Conservation (phyloP, 495 filamentous ascomycete species). For the Penicillium mononematosum region DNA sequence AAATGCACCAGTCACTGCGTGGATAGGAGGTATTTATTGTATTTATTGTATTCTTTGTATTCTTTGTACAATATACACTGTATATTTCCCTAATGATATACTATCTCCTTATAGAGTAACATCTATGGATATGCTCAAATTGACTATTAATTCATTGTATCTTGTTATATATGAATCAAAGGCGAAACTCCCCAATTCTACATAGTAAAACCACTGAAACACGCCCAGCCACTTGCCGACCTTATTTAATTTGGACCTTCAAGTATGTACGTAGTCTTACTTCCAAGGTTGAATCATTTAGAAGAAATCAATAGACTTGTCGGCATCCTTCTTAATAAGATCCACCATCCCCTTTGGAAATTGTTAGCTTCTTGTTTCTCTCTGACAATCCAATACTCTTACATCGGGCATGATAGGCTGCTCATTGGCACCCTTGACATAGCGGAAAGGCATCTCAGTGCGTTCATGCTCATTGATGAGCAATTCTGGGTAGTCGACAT, state of each 20-base stretch:
- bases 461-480: conserved; percentile 87
- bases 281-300: conserved; percentile 44
- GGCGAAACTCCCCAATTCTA: not conserved
- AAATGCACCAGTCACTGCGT: too few relatives aligned
- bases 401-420: conserved; percentile 89
- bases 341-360: conserved; percentile 90
- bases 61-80: not conserved
- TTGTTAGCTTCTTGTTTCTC: not conserved
- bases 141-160: not conserved
- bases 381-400: conserved; percentile 24
- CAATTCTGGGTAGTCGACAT: conserved; percentile 84
- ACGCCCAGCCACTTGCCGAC: conserved; percentile 1
- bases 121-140: too few relatives aligned
- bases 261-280: not conserved
- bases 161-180: not conserved
- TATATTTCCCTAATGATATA: not conserved
- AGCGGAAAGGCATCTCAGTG: conserved; percentile 96
- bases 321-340: conserved; percentile 88
- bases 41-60: not conserved
- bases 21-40: not conserved
- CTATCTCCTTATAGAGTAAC: too few relatives aligned
- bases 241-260: not conserved
- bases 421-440: conserved; percentile 73
- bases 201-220: not conserved
- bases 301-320: conserved; percentile 87